Conservation (phyloP, 1,284 basidiomycete species). For the Rhodotorula sp. region DNA sequence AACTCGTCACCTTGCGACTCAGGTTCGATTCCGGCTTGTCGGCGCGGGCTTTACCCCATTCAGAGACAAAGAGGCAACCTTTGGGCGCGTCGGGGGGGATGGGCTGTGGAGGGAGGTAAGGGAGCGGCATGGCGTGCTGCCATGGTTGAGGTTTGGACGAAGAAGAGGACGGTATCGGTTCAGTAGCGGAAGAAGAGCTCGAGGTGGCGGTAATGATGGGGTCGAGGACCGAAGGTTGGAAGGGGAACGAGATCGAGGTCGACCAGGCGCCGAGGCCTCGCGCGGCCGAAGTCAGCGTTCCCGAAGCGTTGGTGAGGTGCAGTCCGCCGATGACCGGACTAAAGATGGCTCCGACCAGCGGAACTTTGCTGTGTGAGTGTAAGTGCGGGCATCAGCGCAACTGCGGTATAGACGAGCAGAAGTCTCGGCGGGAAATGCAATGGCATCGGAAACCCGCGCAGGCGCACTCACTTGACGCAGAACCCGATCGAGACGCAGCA, state of each 20-base stretch:
- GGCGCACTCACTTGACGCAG: slow-evolving; percentile 39
- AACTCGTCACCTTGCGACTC: slow-evolving; percentile 41
- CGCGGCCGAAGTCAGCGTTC: slow-evolving; percentile 43
- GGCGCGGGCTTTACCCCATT: slow-evolving; percentile 47
- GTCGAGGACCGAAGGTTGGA: slow-evolving; percentile 14
- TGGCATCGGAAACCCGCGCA: too few species aligned
- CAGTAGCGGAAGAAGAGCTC: neutral
- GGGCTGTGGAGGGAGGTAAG: slow-evolving; percentile 41
- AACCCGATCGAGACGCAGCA: slow-evolving; percentile 43
- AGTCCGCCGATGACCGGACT: slow-evolving; percentile 43
- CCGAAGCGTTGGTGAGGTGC: slow-evolving; percentile 40
- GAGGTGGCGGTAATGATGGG: neutral
- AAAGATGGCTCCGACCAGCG: slow-evolving; percentile 45
- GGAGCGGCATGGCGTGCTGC: slow-evolving; percentile 39
- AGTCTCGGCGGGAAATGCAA: too few species aligned
- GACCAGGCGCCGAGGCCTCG: slow-evolving; percentile 43
- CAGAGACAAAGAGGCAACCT: slow-evolving; percentile 44
- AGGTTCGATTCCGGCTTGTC: slow-evolving; percentile 39
- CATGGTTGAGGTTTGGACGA: slow-evolving; percentile 29
- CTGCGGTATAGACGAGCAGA: neutral
- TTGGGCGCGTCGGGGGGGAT: slow-evolving; percentile 43
- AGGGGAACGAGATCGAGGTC: slow-evolving; percentile 40
- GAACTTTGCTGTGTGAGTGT: slow-evolving; percentile 40
- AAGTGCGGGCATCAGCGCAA: neutral
- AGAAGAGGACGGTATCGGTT: neutral